A percentile compares a stretch with the other conserved stretches of the same genome.
phyloP scores from a whole-genome alignment of 148 eudicot genomes.

The Pharnaceum exiguum region DNA sequence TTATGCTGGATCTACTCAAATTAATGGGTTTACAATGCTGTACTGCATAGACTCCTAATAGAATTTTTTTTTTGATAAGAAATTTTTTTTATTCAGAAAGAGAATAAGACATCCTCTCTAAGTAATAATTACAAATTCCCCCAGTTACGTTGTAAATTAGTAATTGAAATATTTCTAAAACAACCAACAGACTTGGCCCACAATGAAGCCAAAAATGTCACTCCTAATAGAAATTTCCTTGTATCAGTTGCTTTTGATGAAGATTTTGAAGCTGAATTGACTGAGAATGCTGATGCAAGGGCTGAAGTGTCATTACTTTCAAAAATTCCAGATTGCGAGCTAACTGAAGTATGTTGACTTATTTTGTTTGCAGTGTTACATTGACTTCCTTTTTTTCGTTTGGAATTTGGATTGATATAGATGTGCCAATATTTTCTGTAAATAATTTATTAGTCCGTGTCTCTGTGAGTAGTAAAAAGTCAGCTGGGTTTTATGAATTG shows the following conservation, averaged over 20 bases:
- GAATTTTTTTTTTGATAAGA: too few relatives aligned
- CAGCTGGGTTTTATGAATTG: too few relatives aligned
- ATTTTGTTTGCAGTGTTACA: neutral
- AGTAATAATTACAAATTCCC: too few relatives aligned
- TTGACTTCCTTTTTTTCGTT: too few relatives aligned
- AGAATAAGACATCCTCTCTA: too few relatives aligned
- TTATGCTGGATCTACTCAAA: neutral
- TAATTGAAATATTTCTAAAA: too few relatives aligned
- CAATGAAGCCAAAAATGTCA: too few relatives aligned
- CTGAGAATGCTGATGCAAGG: conserved; percentile 82
- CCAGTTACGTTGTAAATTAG: too few relatives aligned
- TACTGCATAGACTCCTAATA: neutral
- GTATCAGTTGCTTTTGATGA: conserved; percentile 93
- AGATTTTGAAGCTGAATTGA: conserved; percentile 92
- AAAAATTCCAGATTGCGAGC: conserved; percentile 64
- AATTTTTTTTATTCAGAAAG: too few relatives aligned
- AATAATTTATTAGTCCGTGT: too few relatives aligned
- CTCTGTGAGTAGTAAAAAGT: too few relatives aligned
- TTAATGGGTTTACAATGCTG: neutral
- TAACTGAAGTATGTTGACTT: conserved; percentile 54
- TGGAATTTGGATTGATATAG: neutral
- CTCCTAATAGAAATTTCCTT: neutral
- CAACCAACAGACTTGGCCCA: too few relatives aligned
- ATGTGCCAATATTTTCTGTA: neutral
- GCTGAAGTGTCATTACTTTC: conserved; percentile 76